A percentile compares a stretch with the other conserved stretches of the same genome.
Evolutionary conservation across 1,284 basidiomycete species (phyloP).

Genomic region (Ceratobasidium sp.): DNA sequence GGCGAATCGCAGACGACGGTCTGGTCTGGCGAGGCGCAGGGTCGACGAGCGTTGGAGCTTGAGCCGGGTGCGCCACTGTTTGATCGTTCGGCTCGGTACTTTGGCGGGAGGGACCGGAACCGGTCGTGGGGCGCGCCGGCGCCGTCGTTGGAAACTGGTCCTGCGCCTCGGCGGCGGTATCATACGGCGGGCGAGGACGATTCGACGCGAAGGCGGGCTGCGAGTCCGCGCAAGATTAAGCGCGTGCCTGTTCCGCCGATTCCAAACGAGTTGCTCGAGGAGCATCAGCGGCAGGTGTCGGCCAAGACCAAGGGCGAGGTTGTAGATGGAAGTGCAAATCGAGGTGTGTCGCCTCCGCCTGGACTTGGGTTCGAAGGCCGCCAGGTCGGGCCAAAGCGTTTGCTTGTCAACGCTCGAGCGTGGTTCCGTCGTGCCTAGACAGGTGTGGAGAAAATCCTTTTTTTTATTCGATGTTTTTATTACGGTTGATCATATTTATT

Average conservation of each 20-base stretch:
- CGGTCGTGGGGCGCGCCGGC: not conserved
- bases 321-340: not conserved
- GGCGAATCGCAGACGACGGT: constrained; percentile 11
- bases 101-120: too few relatives aligned
- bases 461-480: constrained; percentile 20
- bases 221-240: constrained; percentile 21
- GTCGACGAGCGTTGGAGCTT: not conserved
- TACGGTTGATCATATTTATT: constrained; percentile 5
- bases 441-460: too few relatives aligned
- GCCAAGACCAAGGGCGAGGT: not conserved
- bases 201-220: not conserved
- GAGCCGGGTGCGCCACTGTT: too few relatives aligned
- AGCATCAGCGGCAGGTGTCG: constrained; percentile 35
- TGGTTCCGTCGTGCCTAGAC: constrained; percentile 39
- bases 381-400: constrained; percentile 24
- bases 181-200: not conserved
- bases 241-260: constrained; percentile 41
- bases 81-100: too few relatives aligned
- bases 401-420: constrained; percentile 40
- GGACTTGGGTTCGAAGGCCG: not conserved
- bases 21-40: constrained; percentile 7
- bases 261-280: constrained; percentile 35
- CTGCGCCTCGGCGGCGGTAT: constrained; percentile 7
- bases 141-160: not conserved
- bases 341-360: constrained; percentile 1